These are phyloP conservation scores for Pichia sorboxylosa DNA, from an alignment of 1,139 yeast genomes.

Conservation along the genomic window DNA sequence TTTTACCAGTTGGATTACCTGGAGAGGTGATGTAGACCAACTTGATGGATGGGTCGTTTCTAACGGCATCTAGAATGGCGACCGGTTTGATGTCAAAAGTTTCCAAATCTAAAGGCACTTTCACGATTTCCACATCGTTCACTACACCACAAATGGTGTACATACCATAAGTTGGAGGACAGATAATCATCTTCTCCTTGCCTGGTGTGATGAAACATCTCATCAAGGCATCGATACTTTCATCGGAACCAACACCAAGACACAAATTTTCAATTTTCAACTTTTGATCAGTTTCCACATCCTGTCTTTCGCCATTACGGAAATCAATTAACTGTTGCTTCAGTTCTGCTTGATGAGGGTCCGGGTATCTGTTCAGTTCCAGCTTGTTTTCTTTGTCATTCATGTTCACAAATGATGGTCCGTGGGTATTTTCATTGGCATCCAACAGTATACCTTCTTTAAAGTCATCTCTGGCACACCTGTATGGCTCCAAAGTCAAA, in stretches of 20 bases:
- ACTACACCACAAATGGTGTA: constrained; percentile 82
- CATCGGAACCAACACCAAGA: constrained; percentile 96
- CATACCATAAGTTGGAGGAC: constrained; percentile 99
- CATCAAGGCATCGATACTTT: constrained; percentile 79
- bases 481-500: constrained; percentile 68
- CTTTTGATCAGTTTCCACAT: too few relatives aligned
- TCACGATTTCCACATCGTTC: constrained; percentile 70
- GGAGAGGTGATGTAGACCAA: constrained; percentile 86
- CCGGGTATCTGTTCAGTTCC: constrained; percentile 84
- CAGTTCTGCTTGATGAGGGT: constrained; percentile 82
- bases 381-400: constrained; percentile 27
- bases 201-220: constrained; percentile 81
- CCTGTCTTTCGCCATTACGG: constrained; percentile 40
- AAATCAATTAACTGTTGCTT: constrained; percentile 61
- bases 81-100: constrained; percentile 58
- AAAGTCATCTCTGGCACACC: constrained; percentile 93
- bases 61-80: constrained; percentile 41
- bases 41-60: constrained; percentile 50
- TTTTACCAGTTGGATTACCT: constrained; percentile 89
- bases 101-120: constrained; percentile 53
- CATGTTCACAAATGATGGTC: constrained; percentile 54
- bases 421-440: constrained; percentile 93
- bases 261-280: constrained; percentile 63
- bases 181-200: constrained; percentile 63
- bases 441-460: constrained; percentile 78